A percentile compares a stretch with the other conserved stretches of the same genome.
Evolutionary conservation across 164 flowering plant genomes (phyloP).

Genomic region (Piper longum): DNA sequence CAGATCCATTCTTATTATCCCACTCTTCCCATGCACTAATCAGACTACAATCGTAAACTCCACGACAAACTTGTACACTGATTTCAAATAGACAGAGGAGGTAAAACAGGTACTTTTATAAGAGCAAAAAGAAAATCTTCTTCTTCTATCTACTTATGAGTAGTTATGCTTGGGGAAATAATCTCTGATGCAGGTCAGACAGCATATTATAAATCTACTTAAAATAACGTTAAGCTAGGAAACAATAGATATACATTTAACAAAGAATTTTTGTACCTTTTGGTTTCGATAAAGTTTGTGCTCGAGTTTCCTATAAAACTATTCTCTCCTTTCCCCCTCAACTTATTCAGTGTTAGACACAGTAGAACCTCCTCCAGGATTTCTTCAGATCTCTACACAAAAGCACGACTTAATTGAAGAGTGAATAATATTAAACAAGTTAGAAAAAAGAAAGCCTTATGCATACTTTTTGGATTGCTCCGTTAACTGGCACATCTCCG

Average conservation of each 20-base stretch:
- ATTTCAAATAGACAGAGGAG: not conserved
- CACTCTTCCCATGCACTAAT: slow-evolving; percentile 71
- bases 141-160: no score
- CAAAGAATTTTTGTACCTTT: slow-evolving; percentile 30
- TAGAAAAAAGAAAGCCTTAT: slow-evolving; percentile 26
- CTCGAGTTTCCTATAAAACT: slow-evolving; percentile 29
- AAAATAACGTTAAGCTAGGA: no score
- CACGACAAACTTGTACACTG: slow-evolving; percentile 77
- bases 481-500: slow-evolving; percentile 77
- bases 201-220: no score
- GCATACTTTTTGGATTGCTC: slow-evolving; percentile 59
- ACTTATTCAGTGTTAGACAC: slow-evolving; percentile 51
- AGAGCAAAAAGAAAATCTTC: not conserved
- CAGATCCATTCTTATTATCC: no score
- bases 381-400: slow-evolving; percentile 68
- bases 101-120: not conserved
- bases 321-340: slow-evolving; percentile 34
- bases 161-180: no score
- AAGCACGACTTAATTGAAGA: slow-evolving; percentile 5
- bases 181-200: no score
- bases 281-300: slow-evolving; percentile 60
- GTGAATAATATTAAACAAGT: slow-evolving; percentile 1
- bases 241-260: no score
- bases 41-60: slow-evolving; percentile 56
- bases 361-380: slow-evolving; percentile 88